Evolutionary conservation across 2,329 filamentous ascomycete genomes (phyloP), one percentile per base, ranked within the genome.

Genomic region (Fusarium sacchari): DNA sequence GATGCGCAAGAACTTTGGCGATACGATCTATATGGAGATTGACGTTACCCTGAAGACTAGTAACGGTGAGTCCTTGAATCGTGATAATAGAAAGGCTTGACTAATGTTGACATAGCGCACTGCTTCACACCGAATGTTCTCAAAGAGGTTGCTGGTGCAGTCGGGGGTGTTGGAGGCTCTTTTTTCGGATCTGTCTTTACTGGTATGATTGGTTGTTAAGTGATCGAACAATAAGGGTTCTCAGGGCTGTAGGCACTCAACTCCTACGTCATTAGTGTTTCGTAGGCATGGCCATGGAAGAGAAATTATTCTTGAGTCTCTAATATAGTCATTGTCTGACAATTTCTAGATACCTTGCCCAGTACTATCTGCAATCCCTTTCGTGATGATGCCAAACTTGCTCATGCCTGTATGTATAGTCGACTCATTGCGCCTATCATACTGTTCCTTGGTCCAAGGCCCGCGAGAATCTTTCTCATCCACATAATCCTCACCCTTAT

Each of bases 391-490:
- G 28, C 53, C 53, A 24, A 56, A 42, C 22, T 44, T 56, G 13
- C 53, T 56, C 28, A 44, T 56, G 13, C 28, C 37, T 17, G 37
- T 43, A 34, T 56, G 52, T 11, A 56, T 0, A 0, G 37, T 5
- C 6, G 37, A n/a, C 37, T 20, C 8, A 0, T 43, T 56, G 0
- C 37, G 52, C 9, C 2, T 43, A 0, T 43, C 17, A 32, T 32
- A 43, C 12, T 32, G 52, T 0, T 20, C 52, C 28, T 24, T 43
- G 20, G 37, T 32, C 52, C 52, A 56, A 9, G 52, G 22, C 2
- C 52, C 37, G 11, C 28, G 0, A 1, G 0, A 0, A 18, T 32
- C 28, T 1, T 43, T 1, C 6, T 24, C 17, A 15, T 42, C 24
- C 1, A 56, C 8, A 0, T 32, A 20, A 20, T 42, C 17, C 30